phyloP scores from a whole-genome alignment of 768 basidiomycete species.

The Pulveroboletus sp. region DNA sequence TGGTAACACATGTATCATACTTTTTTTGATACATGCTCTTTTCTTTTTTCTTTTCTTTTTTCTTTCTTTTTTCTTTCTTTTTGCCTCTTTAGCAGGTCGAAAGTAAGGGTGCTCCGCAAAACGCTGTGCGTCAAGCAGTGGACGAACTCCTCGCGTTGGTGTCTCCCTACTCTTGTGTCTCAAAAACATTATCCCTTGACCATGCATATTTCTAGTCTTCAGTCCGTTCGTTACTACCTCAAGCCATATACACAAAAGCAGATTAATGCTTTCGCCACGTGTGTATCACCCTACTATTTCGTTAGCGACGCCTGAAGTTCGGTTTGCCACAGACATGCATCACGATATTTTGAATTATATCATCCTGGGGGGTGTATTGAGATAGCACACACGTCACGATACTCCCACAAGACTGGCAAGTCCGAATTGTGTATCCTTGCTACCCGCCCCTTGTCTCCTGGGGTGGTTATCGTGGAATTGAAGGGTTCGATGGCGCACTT shows the following conservation, averaged over 20 bases:
- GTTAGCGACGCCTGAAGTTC: conserved; percentile 25
- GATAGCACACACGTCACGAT: conserved; percentile 84
- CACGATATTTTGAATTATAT: conserved; percentile 85
- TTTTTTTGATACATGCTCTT: conserved; percentile 17
- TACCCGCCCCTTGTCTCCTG: conserved; percentile 62
- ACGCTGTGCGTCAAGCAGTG: conserved; percentile 65
- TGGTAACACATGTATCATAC: conserved; percentile 14
- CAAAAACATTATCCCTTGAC: conserved; percentile 16
- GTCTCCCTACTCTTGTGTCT: conserved; percentile 14
- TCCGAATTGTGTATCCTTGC: conserved; percentile 85
- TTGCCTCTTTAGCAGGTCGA: conserved; percentile 47
- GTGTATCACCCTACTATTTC: conserved; percentile 38
- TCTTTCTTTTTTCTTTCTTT: conserved; percentile 11
- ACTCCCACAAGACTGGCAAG: conserved; percentile 83
- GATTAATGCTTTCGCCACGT: conserved; percentile 91
- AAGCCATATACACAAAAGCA: conserved; percentile 74
- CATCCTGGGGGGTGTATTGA: conserved; percentile 79
- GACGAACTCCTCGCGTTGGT: conserved; percentile 75
- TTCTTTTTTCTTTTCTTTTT: conserved; percentile 10
- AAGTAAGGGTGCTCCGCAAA: conserved; percentile 49
- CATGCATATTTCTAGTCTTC: conserved; percentile 44
- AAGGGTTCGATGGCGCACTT: conserved; percentile 90
- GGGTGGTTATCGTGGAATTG: conserved; percentile 75
- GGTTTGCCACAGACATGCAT: conserved; percentile 61
- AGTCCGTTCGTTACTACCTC: conserved; percentile 73